Base-by-base conservation (phyloP, 2,329 filamentous ascomycete species). In the Phialophora chinensis region DNA sequence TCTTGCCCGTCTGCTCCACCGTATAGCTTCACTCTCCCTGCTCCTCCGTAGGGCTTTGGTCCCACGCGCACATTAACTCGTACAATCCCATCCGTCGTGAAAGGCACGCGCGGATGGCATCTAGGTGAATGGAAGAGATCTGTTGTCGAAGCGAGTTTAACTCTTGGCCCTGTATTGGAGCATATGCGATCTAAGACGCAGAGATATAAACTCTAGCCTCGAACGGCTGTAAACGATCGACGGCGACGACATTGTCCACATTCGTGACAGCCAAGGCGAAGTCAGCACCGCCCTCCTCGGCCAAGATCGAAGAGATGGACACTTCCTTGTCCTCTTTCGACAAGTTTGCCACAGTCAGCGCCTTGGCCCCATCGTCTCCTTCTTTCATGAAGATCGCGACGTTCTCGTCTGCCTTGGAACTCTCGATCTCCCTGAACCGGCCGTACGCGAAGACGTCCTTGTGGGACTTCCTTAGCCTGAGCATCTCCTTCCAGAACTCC, bases 401-500 rank as follows among this genome's bases (percentile, higher is more conserved):
- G n/a, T 60, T 25, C 11, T 52, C 29, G 10, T 60, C 58, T 0
- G 20, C 29, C 7, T 23, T n/a, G 5, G 3, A 17, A 10, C 2
- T 53, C 31, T 52, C 58, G 20, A 60, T 10, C 23, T 60, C 58
- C 10, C 47, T 25, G 29, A 60, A 60, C 17, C 29, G 57, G n/a
- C 64, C 67, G 33, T 61, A 64, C 14, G 64, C 83, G 66, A 91
- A 86, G 7, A 88, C 75, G 50, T 87, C 83, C 11, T 80, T 80
- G 72, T 87, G 80, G 67, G 83, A 75, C 75, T 86, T 87, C 57
- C 88, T 80, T 55, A 86, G 77, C 60, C 72, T 73, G 50, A 90
- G 77, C 71, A 84, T 82, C 55, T 78, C 75, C 76, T 84, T 84
- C 86, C 87, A 91, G 75, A 89, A 90, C 33, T 82, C 79, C 60